Evolutionary conservation across 83 land plant genomes (phyloP), one percentile per base, ranked within the genome.

Genomic region (Diphasiastrum complanatum): DNA sequence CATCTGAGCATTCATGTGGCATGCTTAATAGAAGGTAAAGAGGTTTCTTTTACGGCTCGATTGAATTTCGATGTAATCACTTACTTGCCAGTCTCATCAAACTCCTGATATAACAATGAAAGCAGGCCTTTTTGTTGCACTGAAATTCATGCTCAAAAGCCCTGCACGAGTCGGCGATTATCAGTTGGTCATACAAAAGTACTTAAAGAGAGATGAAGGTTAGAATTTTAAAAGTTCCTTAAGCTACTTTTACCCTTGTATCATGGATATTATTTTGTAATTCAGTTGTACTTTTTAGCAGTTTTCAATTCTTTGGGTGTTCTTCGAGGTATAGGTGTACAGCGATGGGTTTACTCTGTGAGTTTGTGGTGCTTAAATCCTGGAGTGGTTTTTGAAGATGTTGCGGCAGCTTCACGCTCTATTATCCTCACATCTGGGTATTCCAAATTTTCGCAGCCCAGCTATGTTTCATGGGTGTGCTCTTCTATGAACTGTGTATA

Each of bases 341-440:
- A 61, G 18, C 66, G 70, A 22, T 85, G 85, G 96, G 75, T 68
- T 11, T 26, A 43, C 47, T 68, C 79, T 20, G 29, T 93, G 18
- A 83, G 82, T 61, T 65, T 93, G 33, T 93, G 95, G 96, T 93
- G 96, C 66, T 70, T 93, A 62, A 85, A 93, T 76, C 98, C 98
- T 30, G 81, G 85, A 36, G 96, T 93, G 43, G 91, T 93, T 11
- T 93, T 93, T 62, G 77, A 64, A 65, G 96, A 80, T 30, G 63
- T 93, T 76, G 85, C 91, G 32, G 65, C 75, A 50, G 69, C 75
- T 26, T 78, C 88, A 32, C 68, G 71, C 36, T 83, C 91, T 1
- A 78, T 92, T 16, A 85, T 93, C 59, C 81, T 88, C 43, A 88
- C 98, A 25, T 93, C 98, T 51, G 98, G 98, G 98, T 93, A 81